These are phyloP conservation scores for Arthrobotrys iridis DNA, from an alignment of 2,329 filamentous ascomycete genomes.

Conservation along the genomic window DNA sequence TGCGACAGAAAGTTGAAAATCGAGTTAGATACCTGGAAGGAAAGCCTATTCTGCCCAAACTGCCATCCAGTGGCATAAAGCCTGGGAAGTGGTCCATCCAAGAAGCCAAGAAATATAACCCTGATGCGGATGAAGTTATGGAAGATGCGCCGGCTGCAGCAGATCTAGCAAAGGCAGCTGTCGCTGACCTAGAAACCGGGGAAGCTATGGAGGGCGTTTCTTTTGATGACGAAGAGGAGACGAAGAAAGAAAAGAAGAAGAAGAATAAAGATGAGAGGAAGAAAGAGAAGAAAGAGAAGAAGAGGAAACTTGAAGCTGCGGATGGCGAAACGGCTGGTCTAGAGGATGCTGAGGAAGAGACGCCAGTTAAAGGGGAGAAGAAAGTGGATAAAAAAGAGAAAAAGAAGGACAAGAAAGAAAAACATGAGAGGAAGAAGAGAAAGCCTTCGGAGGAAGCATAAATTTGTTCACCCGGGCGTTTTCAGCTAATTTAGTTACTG, in stretches of 20 bases:
- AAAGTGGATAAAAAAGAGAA: slow-evolving; percentile 43
- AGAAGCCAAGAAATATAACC: slow-evolving; percentile 92
- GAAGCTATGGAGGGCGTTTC: slow-evolving; percentile 61
- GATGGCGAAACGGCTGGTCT: slow-evolving; percentile 1
- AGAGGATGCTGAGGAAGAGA: not conserved
- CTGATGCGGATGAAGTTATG: slow-evolving; percentile 85
- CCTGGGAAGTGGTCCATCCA: slow-evolving; percentile 89
- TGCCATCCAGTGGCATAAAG: slow-evolving; percentile 77
- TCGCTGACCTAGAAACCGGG: slow-evolving; percentile 64
- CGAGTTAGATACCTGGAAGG: slow-evolving; percentile 83
- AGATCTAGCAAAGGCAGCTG: slow-evolving; percentile 63
- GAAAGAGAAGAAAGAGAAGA: slow-evolving; percentile 61
- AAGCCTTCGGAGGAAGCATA: slow-evolving; percentile 45
- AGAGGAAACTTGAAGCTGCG: slow-evolving; percentile 45
- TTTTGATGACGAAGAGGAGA: slow-evolving; percentile 61
- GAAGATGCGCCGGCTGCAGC: slow-evolving; percentile 72
- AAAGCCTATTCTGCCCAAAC: slow-evolving; percentile 83
- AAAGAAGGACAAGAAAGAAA: slow-evolving; percentile 49
- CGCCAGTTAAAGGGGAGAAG: not conserved
- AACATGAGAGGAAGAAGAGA: slow-evolving; percentile 49
- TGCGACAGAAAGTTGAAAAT: slow-evolving; percentile 78
- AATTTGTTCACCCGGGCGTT: not conserved
- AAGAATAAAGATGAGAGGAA: slow-evolving; percentile 60
- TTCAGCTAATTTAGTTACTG: not conserved
- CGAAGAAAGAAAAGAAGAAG: slow-evolving; percentile 59